These are phyloP conservation scores for Suhomyces kilbournensis DNA, from an alignment of 805 yeast genomes.

Conservation along the genomic window DNA sequence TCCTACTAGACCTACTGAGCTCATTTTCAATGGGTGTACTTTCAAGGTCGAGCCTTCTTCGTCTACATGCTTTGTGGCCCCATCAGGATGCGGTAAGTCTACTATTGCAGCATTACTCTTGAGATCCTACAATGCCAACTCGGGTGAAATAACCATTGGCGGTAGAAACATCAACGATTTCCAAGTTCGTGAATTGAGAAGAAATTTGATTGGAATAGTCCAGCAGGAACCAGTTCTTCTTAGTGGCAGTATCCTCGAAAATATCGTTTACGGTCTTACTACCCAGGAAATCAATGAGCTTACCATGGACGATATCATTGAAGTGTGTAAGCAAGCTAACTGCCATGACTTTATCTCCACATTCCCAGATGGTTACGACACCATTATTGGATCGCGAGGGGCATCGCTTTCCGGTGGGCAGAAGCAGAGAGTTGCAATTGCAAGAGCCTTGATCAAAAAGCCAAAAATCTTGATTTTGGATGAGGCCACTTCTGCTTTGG, in stretches of 20 bases:
- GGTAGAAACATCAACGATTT: constrained; percentile 47
- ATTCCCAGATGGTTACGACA: constrained; percentile 60
- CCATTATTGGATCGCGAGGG: constrained; percentile 55
- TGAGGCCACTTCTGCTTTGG: constrained; percentile 68
- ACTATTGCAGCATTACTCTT: constrained; percentile 55
- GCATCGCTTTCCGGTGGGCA: constrained; percentile 70
- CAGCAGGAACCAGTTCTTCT: constrained; percentile 62
- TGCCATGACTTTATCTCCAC: constrained; percentile 54
- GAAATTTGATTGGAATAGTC: constrained; percentile 52
- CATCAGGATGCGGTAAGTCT: constrained; percentile 62
- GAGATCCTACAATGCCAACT: constrained; percentile 48
- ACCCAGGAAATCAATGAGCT: constrained; percentile 30
- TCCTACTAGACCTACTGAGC: constrained; percentile 37
- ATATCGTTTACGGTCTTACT: constrained; percentile 52
- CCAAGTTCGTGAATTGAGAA: constrained; percentile 49
- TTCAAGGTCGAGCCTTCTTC: constrained; percentile 35
- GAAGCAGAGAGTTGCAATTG: constrained; percentile 74
- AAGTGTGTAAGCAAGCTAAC: constrained; percentile 51
- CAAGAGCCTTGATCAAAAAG: constrained; percentile 65
- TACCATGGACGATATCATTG: constrained; percentile 40
- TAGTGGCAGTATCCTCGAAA: constrained; percentile 54
- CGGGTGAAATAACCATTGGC: constrained; percentile 51
- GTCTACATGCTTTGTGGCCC: constrained; percentile 47
- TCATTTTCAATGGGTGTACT: constrained; percentile 36
- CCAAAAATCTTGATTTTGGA: constrained; percentile 65